These are phyloP conservation scores for Coniferiporia weirii DNA, from an alignment of 1,284 basidiomycete species.

Conservation along the genomic window DNA sequence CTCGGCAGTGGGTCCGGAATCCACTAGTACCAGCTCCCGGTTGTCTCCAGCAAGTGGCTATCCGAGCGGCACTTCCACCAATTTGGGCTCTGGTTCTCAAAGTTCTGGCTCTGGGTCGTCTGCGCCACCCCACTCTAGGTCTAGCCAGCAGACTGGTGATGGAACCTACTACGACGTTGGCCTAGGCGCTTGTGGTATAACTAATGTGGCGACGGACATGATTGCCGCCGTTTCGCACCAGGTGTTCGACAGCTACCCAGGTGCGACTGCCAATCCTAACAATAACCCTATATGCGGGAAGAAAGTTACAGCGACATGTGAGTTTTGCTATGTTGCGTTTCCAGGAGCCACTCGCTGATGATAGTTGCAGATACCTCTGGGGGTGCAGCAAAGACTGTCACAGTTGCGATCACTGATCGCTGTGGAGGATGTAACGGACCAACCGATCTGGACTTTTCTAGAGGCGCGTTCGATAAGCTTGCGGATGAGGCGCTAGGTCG, in stretches of 20 bases:
- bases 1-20: too few species aligned
- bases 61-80: not conserved
- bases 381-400: conserved; percentile 23
- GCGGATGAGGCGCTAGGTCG: conserved; percentile 13
- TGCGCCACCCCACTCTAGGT: not conserved
- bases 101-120: not conserved
- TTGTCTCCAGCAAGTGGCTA: not conserved
- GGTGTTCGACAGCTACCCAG: conserved; percentile 38
- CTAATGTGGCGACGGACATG: conserved; percentile 32
- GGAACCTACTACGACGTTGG: conserved; percentile 31
- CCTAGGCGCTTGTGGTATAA: conserved; percentile 40
- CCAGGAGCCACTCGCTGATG: not conserved
- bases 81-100: too few species aligned
- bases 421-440: conserved; percentile 17
- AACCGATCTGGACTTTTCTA: conserved; percentile 24
- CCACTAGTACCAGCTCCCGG: not conserved
- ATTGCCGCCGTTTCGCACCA: conserved; percentile 37
- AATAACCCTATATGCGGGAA: conserved; percentile 30
- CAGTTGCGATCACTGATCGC: conserved; percentile 25
- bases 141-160: conserved; percentile 6
- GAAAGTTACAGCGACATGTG: conserved; percentile 26
- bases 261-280: conserved; percentile 23
- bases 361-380: not conserved
- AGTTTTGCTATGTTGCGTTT: conserved; percentile 7
- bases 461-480: conserved; percentile 24